Base-by-base conservation (phyloP, 2,329 filamentous ascomycete genomes). In the Sporothrix curviconia region DNA sequence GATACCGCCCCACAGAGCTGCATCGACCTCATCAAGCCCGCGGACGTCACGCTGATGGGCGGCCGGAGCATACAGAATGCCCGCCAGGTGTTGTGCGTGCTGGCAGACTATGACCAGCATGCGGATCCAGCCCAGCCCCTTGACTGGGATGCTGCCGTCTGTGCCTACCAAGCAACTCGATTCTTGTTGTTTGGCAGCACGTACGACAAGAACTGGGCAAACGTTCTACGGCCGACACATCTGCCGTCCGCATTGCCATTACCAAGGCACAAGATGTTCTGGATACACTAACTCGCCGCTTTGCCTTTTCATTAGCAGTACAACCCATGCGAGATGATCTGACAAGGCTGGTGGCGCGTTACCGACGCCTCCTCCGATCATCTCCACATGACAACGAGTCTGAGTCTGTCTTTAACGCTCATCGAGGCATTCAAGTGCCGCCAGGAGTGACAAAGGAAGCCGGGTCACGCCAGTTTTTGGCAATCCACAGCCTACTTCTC, bases 111-210 rank as follows among this genome's bases (percentile, higher is more conserved):
- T n/a, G 52, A 55, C 40, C 52, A 55, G 8, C 52, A 55, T 11
- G 52, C 40, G 7, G 52, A 55, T 19, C 52, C 52, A 1, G n/a
- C 9, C 22, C 52, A 55, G 52, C 52, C 52, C 12, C 22, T 55
- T 2, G 52, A 55, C 22, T 55, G 52, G 52, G 52, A 55, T 17
- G 52, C 52, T 9, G 52, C 52, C 1, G 52, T 55, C 5, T 55
- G 52, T 22, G 52, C 40, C 7, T 55, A 55, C 19, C 52, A 55
- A 14, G 52, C 52, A n/a, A 46, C 52, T 1, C 40, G 52, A 5
- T 55, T 55, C 30, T 7, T 55, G 22, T 30, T 55, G 7, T 55
- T 55, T 34, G 52, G 52, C 5, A 55, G 52, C 42, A 55, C 52
- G 3, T 55, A 55, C 15, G 30, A 55, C 52, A 55, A 46, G 9